Base-by-base conservation (phyloP, 805 yeast genomes). In the Teunomyces barrocoloradensis region DNA sequence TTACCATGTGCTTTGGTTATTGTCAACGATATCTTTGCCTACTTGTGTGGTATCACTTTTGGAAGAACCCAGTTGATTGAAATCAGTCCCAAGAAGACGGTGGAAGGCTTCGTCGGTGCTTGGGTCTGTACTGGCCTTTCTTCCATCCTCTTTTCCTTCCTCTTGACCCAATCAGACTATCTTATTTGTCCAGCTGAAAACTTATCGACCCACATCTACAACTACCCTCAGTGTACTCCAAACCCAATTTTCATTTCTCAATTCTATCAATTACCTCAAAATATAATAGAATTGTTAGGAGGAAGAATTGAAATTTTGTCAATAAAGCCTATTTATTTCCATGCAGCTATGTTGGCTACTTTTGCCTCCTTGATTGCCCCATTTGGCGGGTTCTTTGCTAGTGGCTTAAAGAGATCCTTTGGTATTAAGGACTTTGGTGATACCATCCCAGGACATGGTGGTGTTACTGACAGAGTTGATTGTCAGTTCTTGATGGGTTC, bases 371-470 rank as follows among this genome's bases (percentile, higher is more conserved):
- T 94, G 54, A 85, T 94, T 65, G 99, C 99, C 3, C 99, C 99
- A 50, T 94, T 94, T 64, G 99, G 99, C 46, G 99, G 99, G 1
- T 94, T 94, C 66, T 94, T 94, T 60, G 98, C 98, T 5, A 85
- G 95, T 45, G 99, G 98, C n/a, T 77, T 94, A 58, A 94, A 94
- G 74, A 83, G 99, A 69, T 89, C 98, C 11, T 91, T 94, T 71
- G 88, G 92, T 61, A 90, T 91, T 46, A 94, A 94, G 70, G 99
- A 94, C 69, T 94, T 94, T 61, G 99, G 98, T 56, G 96, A 92
- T 62, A 92, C 98, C 7, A 94, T 94, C 56, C 99, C 99, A 12
- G 99, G 99, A 28, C 99, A 94, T 64, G 99, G 99, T 53, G 99
- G 99, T 56, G 85, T 94, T 55, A 91, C 97, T 21, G 99, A 94